Conservation (phyloP, 2,329 filamentous ascomycete species). For the Epichloe sp. region DNA sequence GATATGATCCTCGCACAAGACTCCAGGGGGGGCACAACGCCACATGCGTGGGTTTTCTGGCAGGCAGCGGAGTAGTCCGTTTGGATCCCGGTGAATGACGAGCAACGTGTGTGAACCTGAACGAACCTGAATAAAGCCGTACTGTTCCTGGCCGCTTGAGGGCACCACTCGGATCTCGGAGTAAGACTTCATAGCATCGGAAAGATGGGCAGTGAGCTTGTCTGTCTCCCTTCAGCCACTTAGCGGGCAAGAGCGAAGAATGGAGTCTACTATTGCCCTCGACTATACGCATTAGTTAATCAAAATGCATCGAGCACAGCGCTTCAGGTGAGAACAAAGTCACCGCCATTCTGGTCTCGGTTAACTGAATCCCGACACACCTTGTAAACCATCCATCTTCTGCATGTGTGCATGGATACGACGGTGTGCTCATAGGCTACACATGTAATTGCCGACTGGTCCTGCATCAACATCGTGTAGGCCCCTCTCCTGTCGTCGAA, state of each 20-base stretch:
- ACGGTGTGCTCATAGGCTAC: not conserved
- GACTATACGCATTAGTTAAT: not conserved
- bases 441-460: not conserved
- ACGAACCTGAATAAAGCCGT: not conserved
- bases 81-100: not conserved
- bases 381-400: not conserved
- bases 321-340: not conserved
- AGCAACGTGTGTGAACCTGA: not conserved
- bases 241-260: not conserved
- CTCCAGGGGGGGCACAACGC: not conserved
- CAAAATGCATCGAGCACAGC: not conserved
- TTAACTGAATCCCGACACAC: slow-evolving; percentile 1
- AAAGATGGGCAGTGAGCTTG: not conserved
- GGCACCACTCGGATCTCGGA: not conserved
- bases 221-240: not conserved
- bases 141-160: not conserved
- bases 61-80: not conserved
- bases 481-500: not conserved
- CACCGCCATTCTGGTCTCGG: slow-evolving; percentile 6
- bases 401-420: slow-evolving; percentile 2
- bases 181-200: not conserved
- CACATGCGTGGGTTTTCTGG: not conserved
- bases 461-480: slow-evolving; percentile 4
- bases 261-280: not conserved
- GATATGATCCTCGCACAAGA: slow-evolving; percentile 6